Evolutionary conservation across 2,329 filamentous ascomycete species (phyloP), one percentile per base, ranked within the genome.

Genomic region (Furcasterigmium furcatum): DNA sequence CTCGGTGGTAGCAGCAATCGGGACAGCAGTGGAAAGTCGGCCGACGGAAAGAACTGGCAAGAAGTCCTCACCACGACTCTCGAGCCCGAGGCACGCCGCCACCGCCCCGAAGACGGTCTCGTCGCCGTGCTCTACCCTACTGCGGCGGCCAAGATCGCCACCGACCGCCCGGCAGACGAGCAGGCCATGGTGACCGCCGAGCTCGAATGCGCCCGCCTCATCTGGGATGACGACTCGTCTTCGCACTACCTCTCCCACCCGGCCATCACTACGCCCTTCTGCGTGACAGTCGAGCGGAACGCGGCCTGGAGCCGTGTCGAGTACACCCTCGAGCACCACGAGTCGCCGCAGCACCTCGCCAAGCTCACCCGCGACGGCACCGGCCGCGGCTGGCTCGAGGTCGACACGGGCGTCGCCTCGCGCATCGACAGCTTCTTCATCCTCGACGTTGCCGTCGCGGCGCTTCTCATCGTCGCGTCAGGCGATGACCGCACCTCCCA

Each of bases 121-220:
- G 76, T 91, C 6, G 85, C 87, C 2, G 71, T 84, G 1, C 74
- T 88, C 13, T 87, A 88, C 65, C 87, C 87, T 2, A 67, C 71
- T 2, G 79, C 82, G 0, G 83, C 84, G 12, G 79, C 83, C 0
- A 79, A 77, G 38, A 75, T 83, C 61, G 84, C 81, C 2, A 68
- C 83, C 2, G 81, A 85, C 47, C 73, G 76, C 21, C 67, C 83
- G 3, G 71, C 77, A 36, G 81, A 87, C 57, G 71, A 76, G 3
- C 70, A 76, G 1, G 76, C 84, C 9, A 72, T 83, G 4, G 72
- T 74, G 47, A 78, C 83, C 27, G 85, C 85, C 1, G 81, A 87
- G 59, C 74, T 78, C 25, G 85, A 90, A 64, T 83, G 80, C 54
- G 87, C 82, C 20, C 76, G 83, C 3, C 76, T 91, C 3, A 80